These are phyloP conservation scores for Schwanniomyces pseudopolymorphus DNA, from an alignment of 805 yeast species.

Conservation along the genomic window DNA sequence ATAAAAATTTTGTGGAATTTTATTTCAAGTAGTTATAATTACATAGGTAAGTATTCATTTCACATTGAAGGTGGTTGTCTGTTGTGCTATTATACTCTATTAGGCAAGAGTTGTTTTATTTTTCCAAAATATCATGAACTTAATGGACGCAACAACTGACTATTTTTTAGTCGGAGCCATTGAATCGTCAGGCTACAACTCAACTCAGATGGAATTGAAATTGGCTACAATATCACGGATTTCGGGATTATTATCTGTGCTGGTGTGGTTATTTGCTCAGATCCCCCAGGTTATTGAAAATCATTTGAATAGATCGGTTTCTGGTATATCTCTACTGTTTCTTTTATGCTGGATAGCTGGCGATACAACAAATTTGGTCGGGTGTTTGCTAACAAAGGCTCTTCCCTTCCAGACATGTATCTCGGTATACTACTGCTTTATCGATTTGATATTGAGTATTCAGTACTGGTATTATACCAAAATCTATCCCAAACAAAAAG, in stretches of 20 bases:
- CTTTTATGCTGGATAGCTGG: conserved; percentile 37
- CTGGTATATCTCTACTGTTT: conserved; percentile 33
- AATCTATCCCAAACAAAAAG: conserved; percentile 39
- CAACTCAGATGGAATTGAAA: neutral
- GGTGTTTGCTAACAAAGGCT: conserved; percentile 76
- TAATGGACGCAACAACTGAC: neutral
- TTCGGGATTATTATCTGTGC: conserved; percentile 35
- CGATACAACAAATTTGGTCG: conserved; percentile 52
- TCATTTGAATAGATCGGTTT: conserved; percentile 40
- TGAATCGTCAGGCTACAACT: neutral
- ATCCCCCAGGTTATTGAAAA: conserved; percentile 66
- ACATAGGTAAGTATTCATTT: neutral
- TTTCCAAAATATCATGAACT: neutral
- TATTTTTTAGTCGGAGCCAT: neutral
- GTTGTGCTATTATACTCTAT: neutral
- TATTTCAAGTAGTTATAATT: neutral
- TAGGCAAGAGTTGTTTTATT: neutral
- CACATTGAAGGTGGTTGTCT: neutral
- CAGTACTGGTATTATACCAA: conserved; percentile 74
- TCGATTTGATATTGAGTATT: conserved; percentile 63
- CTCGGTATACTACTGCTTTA: conserved; percentile 69
- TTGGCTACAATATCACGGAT: conserved; percentile 8
- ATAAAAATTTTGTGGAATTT: neutral
- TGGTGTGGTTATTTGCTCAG: conserved; percentile 71
- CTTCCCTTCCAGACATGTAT: conserved; percentile 76